Conservation (phyloP, 2,329 filamentous ascomycete species). For the Cylindrodendrum hubeiense region DNA sequence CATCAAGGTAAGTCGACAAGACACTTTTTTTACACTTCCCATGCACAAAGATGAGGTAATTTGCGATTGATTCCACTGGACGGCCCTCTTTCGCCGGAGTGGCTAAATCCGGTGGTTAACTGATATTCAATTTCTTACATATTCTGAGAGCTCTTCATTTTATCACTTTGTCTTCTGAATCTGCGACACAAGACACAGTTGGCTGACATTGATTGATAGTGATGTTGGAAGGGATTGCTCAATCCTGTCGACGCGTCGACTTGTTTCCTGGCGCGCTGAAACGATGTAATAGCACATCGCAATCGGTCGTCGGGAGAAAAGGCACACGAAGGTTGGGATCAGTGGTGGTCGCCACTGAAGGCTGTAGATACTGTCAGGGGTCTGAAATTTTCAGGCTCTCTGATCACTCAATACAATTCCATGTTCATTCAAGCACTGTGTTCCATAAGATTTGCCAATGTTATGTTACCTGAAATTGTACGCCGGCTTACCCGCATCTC, state of each 20-base stretch:
- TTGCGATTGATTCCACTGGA: constrained; percentile 94
- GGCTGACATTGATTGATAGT: constrained; percentile 41
- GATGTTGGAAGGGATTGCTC: constrained; percentile 13
- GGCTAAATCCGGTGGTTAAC: constrained; percentile 79
- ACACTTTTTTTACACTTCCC: constrained; percentile 16
- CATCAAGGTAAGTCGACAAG: constrained; percentile 46
- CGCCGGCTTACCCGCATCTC: neutral
- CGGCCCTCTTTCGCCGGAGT: constrained; percentile 92
- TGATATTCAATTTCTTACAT: constrained; percentile 99
- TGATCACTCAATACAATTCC: no score
- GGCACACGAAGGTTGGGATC: neutral
- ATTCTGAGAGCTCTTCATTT: constrained; percentile 77
- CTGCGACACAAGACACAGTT: constrained; percentile 30
- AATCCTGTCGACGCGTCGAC: neutral
- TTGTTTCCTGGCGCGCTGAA: neutral
- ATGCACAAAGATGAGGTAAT: constrained; percentile 87
- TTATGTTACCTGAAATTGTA: neutral
- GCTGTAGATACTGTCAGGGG: neutral
- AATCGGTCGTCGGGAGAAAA: neutral
- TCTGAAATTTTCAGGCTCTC: no score
- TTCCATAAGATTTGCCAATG: neutral
- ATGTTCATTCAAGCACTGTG: neutral
- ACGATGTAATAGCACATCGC: neutral
- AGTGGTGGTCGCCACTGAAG: neutral
- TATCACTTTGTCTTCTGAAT: constrained; percentile 39